Conservation (phyloP, 345 rosid species). For the Boechera stricta region DNA sequence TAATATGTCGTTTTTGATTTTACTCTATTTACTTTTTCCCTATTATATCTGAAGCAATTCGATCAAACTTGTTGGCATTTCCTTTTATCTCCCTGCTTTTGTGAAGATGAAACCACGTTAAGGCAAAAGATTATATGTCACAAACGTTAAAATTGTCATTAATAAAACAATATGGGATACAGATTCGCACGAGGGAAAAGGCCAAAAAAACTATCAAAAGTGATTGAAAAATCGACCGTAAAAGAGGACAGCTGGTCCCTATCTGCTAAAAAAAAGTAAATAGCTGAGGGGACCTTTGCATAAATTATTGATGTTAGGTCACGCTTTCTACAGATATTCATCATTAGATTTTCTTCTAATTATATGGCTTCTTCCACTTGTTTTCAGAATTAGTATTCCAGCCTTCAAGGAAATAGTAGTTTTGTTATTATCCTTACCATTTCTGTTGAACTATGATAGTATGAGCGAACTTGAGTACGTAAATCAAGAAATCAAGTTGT, state of each 20-base stretch:
- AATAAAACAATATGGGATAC: slow-evolving; percentile 16
- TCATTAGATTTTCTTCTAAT: background rate
- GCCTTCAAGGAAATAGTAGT: background rate
- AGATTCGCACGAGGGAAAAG: slow-evolving; percentile 37
- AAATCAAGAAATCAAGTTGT: background rate
- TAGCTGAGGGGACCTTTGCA: slow-evolving; percentile 19
- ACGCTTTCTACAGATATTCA: slow-evolving; percentile 11
- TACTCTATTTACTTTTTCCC: background rate
- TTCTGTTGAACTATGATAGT: background rate
- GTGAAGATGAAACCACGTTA: background rate
- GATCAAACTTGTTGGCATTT: slow-evolving; percentile 13
- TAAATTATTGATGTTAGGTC: slow-evolving; percentile 32
- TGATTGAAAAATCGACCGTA: slow-evolving; percentile 23
- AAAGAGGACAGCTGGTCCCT: slow-evolving; percentile 25
- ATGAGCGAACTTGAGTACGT: background rate
- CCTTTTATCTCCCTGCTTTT: background rate
- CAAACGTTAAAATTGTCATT: background rate
- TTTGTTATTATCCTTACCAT: background rate
- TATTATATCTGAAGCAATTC: background rate
- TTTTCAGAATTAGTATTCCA: background rate
- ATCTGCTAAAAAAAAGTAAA: slow-evolving; percentile 26
- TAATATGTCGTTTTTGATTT: background rate
- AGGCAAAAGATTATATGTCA: background rate
- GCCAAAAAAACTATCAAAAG: slow-evolving; percentile 24
- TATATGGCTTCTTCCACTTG: background rate